Conservation (phyloP, 2,329 filamentous ascomycete species). For the Coniochaeta sp. region DNA sequence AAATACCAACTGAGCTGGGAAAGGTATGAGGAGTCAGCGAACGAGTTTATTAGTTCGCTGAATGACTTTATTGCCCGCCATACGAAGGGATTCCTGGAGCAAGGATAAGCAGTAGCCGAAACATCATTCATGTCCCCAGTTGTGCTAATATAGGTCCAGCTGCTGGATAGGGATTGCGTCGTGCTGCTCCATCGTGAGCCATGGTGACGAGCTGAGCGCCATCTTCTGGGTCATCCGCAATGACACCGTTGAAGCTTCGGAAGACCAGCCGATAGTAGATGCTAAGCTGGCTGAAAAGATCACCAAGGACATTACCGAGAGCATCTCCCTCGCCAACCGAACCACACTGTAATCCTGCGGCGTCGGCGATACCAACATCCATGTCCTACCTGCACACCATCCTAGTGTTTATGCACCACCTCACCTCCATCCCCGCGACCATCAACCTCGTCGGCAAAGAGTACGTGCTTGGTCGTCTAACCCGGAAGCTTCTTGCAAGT, state of each 20-base stretch:
- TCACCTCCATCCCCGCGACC: slow-evolving; percentile 32
- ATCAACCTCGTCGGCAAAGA: slow-evolving; percentile 34
- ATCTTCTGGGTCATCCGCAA: slow-evolving; percentile 32
- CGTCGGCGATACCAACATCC: slow-evolving; percentile 51
- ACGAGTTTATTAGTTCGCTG: slow-evolving; percentile 45
- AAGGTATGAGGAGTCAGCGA: slow-evolving; percentile 34
- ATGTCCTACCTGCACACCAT: slow-evolving; percentile 58
- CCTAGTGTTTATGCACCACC: slow-evolving; percentile 49
- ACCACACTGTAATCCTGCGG: slow-evolving; percentile 41
- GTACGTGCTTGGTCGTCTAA: no score
- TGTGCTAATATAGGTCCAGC: slow-evolving; percentile 5
- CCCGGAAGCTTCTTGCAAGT: no score
- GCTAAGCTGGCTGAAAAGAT: neutral
- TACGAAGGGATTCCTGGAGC: slow-evolving; percentile 43
- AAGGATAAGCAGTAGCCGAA: slow-evolving; percentile 29
- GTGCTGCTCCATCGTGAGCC: slow-evolving; percentile 45
- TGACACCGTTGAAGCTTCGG: no score
- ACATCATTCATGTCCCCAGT: no score
- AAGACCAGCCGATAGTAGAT: slow-evolving; percentile 7
- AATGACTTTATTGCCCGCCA: slow-evolving; percentile 48
- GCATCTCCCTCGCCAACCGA: slow-evolving; percentile 29
- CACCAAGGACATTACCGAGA: slow-evolving; percentile 16
- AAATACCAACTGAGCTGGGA: slow-evolving; percentile 37
- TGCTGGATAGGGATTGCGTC: slow-evolving; percentile 53
- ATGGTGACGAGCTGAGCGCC: slow-evolving; percentile 41